These are phyloP conservation scores for Dothiorella sarmentorum DNA, from an alignment of 2,329 filamentous ascomycete species.

Conservation along the genomic window DNA sequence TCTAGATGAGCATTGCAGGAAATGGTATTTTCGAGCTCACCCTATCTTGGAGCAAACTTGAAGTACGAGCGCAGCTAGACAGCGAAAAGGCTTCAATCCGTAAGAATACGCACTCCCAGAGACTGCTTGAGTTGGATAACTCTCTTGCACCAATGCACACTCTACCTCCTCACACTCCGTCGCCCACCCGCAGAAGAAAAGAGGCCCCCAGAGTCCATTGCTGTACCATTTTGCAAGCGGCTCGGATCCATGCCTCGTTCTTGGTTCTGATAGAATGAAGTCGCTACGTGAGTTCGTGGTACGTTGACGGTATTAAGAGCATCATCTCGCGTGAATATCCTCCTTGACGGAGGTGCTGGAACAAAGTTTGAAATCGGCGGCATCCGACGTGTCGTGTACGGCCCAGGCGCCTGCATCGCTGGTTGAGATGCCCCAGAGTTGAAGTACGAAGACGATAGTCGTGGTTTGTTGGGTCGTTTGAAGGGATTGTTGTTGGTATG, in stretches of 20 bases:
- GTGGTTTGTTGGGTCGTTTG: neutral
- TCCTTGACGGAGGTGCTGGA: neutral
- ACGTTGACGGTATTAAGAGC: neutral
- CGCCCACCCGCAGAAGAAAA: slow-evolving; percentile 2
- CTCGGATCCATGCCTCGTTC: neutral
- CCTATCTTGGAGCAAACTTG: too few species aligned
- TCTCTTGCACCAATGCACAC: too few species aligned
- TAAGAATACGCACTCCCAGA: too few species aligned
- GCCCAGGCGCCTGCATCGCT: neutral
- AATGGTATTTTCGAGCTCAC: too few species aligned
- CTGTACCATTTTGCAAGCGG: neutral
- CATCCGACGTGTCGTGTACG: neutral
- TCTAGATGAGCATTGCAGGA: too few species aligned
- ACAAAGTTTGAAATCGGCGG: neutral
- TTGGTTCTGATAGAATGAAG: slow-evolving; percentile 6
- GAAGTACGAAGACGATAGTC: slow-evolving; percentile 12
- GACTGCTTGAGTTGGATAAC: too few species aligned
- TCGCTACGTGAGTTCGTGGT: neutral
- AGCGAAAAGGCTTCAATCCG: too few species aligned
- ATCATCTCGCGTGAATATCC: neutral
- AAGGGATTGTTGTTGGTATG: neutral
- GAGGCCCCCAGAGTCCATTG: neutral
- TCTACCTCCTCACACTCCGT: slow-evolving; percentile 8
- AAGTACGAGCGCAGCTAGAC: too few species aligned
- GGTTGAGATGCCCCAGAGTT: neutral